phyloP scores from a whole-genome alignment of 2,329 filamentous ascomycete genomes.

The Penicillium sp. region DNA sequence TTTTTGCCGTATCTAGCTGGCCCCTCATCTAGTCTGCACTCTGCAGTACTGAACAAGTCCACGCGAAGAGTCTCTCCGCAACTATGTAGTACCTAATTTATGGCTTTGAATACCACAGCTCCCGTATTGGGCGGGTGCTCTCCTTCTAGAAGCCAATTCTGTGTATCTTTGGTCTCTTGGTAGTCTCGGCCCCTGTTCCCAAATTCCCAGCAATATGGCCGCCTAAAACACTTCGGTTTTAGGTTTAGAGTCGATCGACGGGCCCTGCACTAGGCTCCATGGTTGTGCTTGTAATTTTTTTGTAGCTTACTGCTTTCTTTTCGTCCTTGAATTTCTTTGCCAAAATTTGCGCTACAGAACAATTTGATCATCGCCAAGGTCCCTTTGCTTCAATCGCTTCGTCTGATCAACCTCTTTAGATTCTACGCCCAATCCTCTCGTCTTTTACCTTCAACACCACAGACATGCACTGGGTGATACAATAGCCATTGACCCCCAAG shows the following conservation, averaged over 20 bases:
- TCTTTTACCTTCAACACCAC: background rate
- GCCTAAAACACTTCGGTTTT: conserved; percentile 28
- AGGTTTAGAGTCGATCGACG: conserved; percentile 15
- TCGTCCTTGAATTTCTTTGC: background rate
- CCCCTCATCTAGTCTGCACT: background rate
- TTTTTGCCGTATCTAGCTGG: background rate
- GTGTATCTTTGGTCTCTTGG: background rate
- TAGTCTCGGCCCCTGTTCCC: background rate
- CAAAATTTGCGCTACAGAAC: conserved; percentile 4
- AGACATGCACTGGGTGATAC: conserved; percentile 2
- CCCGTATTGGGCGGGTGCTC: background rate
- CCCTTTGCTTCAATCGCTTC: background rate
- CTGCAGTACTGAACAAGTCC: background rate
- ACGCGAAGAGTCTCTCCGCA: background rate
- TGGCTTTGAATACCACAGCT: too few species aligned
- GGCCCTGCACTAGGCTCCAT: conserved; percentile 12
- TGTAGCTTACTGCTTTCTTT: background rate
- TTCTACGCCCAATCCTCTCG: background rate
- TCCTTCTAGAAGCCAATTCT: background rate
- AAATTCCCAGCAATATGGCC: conserved; percentile 8
- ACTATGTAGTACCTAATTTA: too few species aligned
- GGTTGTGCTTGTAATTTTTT: background rate
- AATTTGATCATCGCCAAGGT: background rate
- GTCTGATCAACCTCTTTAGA: background rate
- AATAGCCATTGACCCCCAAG: conserved; percentile 1